Evolutionary conservation across 163 green algal species (phyloP).

Genomic region (Chlorella variabilis): DNA sequence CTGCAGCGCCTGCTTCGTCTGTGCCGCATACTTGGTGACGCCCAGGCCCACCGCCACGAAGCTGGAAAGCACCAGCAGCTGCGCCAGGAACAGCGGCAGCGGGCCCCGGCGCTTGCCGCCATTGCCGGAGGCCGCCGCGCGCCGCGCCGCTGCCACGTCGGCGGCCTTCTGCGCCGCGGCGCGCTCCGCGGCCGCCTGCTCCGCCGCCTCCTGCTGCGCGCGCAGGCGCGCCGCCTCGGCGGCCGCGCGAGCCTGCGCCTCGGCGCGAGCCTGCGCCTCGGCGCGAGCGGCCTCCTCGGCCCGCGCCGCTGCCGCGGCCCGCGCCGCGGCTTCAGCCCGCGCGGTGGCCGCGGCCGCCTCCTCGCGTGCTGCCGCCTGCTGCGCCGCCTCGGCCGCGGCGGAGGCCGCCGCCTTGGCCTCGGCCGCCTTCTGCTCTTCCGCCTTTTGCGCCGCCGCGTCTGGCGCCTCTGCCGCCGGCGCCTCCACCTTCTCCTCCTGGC

Average conservation of each 20-base stretch:
- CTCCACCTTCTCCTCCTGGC: no score
- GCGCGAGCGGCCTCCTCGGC: not conserved
- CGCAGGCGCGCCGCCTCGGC: not conserved
- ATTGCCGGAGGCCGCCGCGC: not conserved
- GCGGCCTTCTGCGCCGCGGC: not conserved
- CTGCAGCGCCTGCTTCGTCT: not conserved
- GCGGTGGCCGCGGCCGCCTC: not conserved
- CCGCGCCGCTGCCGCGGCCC: not conserved
- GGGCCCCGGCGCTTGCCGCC: constrained; percentile 14
- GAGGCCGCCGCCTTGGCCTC: not conserved
- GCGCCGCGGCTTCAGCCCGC: not conserved
- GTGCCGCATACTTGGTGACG: not conserved
- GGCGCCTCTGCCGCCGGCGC: no score
- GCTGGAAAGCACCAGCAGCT: constrained; percentile 2
- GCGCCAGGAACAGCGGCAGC: constrained; percentile 37
- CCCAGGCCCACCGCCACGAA: not conserved
- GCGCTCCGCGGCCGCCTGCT: constrained; percentile 14
- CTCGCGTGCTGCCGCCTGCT: not conserved
- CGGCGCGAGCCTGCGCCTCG: no score
- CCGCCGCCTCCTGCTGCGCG: constrained; percentile 1
- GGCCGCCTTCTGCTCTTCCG: not conserved
- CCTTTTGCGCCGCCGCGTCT: not conserved
- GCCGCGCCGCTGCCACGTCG: not conserved
- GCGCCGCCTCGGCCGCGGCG: not conserved
- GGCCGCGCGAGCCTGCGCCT: not conserved